Evolutionary conservation across 345 rosid genomes (phyloP).

Genomic region (Passiflora organensis): DNA sequence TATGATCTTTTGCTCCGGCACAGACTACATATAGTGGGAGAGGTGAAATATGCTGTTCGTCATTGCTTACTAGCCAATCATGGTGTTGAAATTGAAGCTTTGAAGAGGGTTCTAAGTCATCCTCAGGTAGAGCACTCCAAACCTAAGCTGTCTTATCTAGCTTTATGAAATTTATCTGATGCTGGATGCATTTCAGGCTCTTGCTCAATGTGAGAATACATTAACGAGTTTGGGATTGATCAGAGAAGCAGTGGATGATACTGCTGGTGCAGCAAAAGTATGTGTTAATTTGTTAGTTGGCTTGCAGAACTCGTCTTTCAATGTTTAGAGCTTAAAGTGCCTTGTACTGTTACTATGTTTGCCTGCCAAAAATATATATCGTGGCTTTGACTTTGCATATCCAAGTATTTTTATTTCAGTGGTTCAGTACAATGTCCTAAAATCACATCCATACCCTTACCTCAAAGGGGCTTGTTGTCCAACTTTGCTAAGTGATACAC

Average conservation of each 20-base stretch:
- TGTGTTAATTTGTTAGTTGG: conserved; percentile 5
- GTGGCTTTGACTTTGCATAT: too few relatives aligned
- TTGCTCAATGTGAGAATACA: conserved; percentile 90
- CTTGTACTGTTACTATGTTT: background rate
- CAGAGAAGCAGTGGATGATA: conserved; percentile 90
- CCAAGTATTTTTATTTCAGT: too few relatives aligned
- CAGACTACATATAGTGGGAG: conserved; percentile 92
- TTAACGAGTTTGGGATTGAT: conserved; percentile 74
- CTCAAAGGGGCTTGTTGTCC: background rate
- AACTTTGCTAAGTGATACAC: background rate
- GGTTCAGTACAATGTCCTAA: too few relatives aligned
- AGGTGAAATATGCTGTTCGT: conserved; percentile 80
- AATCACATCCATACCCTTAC: background rate
- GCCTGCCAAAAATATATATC: too few relatives aligned
- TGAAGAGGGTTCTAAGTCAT: conserved; percentile 92
- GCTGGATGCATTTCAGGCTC: conserved; percentile 52
- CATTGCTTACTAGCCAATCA: conserved; percentile 92
- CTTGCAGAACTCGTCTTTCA: background rate
- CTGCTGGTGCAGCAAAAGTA: conserved; percentile 99
- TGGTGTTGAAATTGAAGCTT: conserved; percentile 69
- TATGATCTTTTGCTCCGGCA: conserved; percentile 91
- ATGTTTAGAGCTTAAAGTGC: background rate
- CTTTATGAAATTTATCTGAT: background rate
- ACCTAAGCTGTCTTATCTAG: conserved; percentile 3
- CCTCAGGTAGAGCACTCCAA: conserved; percentile 58